These are phyloP conservation scores for Holtermanniella nyarrowii DNA, from an alignment of 768 basidiomycete genomes.

Conservation along the genomic window DNA sequence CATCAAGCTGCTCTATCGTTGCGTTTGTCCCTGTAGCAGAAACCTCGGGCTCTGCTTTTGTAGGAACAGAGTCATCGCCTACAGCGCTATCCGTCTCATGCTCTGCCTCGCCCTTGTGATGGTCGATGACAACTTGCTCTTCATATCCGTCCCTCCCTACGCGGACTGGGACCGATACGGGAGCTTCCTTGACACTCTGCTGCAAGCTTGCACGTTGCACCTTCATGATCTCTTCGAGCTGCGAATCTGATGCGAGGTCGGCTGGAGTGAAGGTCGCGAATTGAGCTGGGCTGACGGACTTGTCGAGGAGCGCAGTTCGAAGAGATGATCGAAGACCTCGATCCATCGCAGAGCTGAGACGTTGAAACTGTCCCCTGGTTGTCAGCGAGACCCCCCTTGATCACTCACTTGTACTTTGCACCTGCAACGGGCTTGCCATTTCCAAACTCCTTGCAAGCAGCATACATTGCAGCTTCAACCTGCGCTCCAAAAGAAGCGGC, in stretches of 20 bases:
- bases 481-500: slow-evolving; percentile 18
- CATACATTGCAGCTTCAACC: slow-evolving; percentile 28
- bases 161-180: slow-evolving; percentile 7
- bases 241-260: slow-evolving; percentile 31
- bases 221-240: slow-evolving; percentile 22
- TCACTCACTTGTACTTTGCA: slow-evolving; percentile 34
- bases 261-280: slow-evolving; percentile 27
- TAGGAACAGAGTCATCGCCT: neutral
- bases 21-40: too few relatives aligned
- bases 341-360: slow-evolving; percentile 25
- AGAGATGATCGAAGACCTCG: slow-evolving; percentile 24
- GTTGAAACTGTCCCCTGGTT: slow-evolving; percentile 31
- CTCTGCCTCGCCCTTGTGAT: slow-evolving; percentile 16
- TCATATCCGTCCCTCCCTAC: slow-evolving; percentile 32
- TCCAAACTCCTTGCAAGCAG: slow-evolving; percentile 25
- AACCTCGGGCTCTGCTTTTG: neutral
- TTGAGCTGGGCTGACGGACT: slow-evolving; percentile 11
- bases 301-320: slow-evolving; percentile 13
- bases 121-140: slow-evolving; percentile 18
- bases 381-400: neutral
- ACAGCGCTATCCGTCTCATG: slow-evolving; percentile 2
- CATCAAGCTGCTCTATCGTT: neutral
- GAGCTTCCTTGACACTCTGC: slow-evolving; percentile 21
- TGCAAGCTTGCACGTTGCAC: slow-evolving; percentile 18
- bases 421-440: slow-evolving; percentile 29